phyloP scores from a whole-genome alignment of 2,329 filamentous ascomycete species.

The Aspergillus uvarum region DNA sequence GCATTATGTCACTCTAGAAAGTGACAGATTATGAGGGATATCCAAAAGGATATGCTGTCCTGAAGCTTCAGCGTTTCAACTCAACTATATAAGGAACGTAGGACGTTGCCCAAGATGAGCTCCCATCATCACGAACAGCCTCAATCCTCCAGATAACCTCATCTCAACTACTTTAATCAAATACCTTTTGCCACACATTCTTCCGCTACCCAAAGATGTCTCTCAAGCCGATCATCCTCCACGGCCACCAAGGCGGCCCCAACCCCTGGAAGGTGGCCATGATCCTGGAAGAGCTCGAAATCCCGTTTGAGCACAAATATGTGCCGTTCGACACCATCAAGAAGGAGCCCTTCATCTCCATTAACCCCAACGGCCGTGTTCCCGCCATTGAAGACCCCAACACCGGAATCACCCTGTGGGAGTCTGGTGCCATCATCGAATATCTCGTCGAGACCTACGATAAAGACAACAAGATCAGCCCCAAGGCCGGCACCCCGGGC shows the following conservation, averaged over 20 bases:
- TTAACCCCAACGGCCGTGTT: slow-evolving; percentile 38
- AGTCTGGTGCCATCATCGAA: slow-evolving; percentile 47
- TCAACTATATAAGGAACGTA: not conserved
- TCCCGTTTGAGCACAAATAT: slow-evolving; percentile 31
- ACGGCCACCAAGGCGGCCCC: slow-evolving; percentile 23
- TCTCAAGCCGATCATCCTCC: slow-evolving; percentile 20
- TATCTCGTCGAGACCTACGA: slow-evolving; percentile 50
- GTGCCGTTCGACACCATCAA: slow-evolving; percentile 29
- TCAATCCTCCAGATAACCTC: not conserved
- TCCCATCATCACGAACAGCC: not conserved
- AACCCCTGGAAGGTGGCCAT: slow-evolving; percentile 35
- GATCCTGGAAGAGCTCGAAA: slow-evolving; percentile 31
- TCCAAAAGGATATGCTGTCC: not conserved
- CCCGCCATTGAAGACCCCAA: slow-evolving; percentile 40
- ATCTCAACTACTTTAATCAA: not conserved
- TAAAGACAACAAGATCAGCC: slow-evolving; percentile 39
- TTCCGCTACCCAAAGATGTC: slow-evolving; percentile 12
- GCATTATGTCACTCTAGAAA: no score
- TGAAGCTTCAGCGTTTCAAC: not conserved
- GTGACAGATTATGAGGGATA: not conserved
- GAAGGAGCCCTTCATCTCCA: slow-evolving; percentile 24
- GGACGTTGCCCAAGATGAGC: not conserved
- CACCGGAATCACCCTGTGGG: slow-evolving; percentile 43
- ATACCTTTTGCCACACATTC: not conserved
- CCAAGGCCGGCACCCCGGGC: slow-evolving; percentile 33